Base-by-base conservation (phyloP, 139 green algal genomes). In the Tetraselmis chui region DNA sequence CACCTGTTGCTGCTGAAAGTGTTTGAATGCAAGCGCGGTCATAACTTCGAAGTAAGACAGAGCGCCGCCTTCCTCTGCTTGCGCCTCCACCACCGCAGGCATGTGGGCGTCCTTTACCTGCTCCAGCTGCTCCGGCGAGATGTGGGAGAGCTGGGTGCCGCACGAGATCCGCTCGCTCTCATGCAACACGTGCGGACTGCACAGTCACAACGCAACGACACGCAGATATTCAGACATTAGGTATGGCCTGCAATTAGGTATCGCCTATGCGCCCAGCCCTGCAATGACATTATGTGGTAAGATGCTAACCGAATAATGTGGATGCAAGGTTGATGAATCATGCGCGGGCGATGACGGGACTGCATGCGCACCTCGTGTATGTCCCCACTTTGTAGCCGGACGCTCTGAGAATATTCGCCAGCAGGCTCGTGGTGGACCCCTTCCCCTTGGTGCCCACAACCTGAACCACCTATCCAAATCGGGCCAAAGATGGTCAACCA, bases 361-460 rank as follows among this genome's bases (percentile, higher is more conserved):
- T n/a, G n/a, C n/a, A n/a, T n/a, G n/a, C 18, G 26, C 29, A 83
- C 87, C 87, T 94, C 45, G 91, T 97, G 86, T 98, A 98, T 0
- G 79, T 59, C 11, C 94, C 95, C 0, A 92, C 89, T 0, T 45
- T 84, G 67, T 92, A 90, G 0, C 92, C 92, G 2, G 89, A 88
- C 1, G 86, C 59, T 0, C 81, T 74, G n/a, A 97, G 82, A 22
- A 94, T 89, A n/a, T 30, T 32, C 0, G 88, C 79, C 22, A 98
- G 82, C 76, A 98, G 81, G 23, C 90, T 79, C 0, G 85, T 88
- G 1, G 88, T 92, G 75, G 93, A 97, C 24, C 95, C 95, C 80
- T 98, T 98, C 83, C 94, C 94, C 83, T 98, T 98, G 76, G 91
- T 98, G 32, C 94, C 94, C 1, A 92, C 93, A 2, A 98, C 85